Evolutionary conservation across 768 basidiomycete genomes (phyloP).

Genomic region (Boletus sp.): DNA sequence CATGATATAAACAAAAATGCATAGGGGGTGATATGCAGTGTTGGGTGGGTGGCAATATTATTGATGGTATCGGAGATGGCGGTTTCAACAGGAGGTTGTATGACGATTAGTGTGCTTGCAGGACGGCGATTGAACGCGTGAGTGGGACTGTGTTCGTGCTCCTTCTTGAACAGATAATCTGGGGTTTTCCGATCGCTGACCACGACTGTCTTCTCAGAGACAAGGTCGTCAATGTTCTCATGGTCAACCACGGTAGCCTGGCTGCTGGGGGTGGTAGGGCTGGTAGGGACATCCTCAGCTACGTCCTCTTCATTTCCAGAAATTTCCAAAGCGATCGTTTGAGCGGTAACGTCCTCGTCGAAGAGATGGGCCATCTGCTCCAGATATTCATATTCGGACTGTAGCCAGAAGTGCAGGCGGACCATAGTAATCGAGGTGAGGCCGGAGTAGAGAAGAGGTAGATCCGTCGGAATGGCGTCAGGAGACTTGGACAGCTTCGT

Average conservation of each 20-base stretch:
- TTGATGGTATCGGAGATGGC: constrained; percentile 15
- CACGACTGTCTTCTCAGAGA: background rate
- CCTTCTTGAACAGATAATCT: constrained; percentile 3
- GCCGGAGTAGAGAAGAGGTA: constrained; percentile 32
- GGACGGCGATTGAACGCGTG: constrained; percentile 3
- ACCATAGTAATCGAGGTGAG: constrained; percentile 31
- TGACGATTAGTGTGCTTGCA: constrained; percentile 18
- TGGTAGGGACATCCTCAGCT: constrained; percentile 8
- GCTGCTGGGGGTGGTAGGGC: constrained; percentile 13
- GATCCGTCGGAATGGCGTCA: constrained; percentile 26
- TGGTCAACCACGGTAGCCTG: constrained; percentile 20
- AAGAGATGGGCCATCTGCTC: constrained; percentile 29
- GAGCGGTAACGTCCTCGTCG: constrained; percentile 28
- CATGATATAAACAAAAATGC: constrained; percentile 24
- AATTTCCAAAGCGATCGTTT: constrained; percentile 30
- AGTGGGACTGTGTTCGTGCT: background rate
- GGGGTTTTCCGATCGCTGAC: background rate
- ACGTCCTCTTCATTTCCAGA: constrained; percentile 18
- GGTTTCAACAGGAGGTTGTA: constrained; percentile 22
- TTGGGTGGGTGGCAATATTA: constrained; percentile 19
- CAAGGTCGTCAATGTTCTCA: constrained; percentile 6
- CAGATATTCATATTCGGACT: constrained; percentile 31
- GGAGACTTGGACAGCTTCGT: constrained; percentile 26
- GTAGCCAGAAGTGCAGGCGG: constrained; percentile 32
- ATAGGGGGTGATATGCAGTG: constrained; percentile 9